Base-by-base conservation (phyloP, 2,329 filamentous ascomycete genomes). In the Zarea fungicola region DNA sequence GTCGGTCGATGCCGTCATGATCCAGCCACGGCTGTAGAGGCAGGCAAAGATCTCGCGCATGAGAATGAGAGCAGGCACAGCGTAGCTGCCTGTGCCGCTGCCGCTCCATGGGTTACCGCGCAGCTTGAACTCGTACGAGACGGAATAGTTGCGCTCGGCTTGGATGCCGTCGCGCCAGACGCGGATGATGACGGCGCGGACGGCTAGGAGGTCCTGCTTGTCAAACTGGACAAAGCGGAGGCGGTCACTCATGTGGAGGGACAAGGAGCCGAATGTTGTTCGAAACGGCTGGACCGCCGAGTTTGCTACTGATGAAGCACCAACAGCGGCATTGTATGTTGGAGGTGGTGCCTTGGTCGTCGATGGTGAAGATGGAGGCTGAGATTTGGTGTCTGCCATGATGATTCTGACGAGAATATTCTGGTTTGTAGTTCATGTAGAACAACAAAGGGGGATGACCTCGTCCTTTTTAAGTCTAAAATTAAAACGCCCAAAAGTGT, bases 61-160 rank as follows among this genome's bases (percentile, higher is more conserved):
- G 10, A 50, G 42, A 5, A 35, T 21, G 14, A 44, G 31, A 25
- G 48, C 34, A 2, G 41, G 35, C 34, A 50, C 48, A 18, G 48
- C 48, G 26, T 50, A 35, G 26, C 18, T 9, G 19, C 48, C 48
- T 9, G 41, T 44, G 22, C 35, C 41, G 42, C 28, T 34, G 35
- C 34, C 35, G 28, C 18, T 32, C 48, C 48, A 50, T 1, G 48
- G 48, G 18, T 19, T 18, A n/a, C 48, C 48, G 21, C 42, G 48
- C 25, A 50, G 48, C 41, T 50, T 50, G 48, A 50, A 50, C 48
- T 50, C 48, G 29, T 45, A 14, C 4, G 48, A 50, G 18, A 41
- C 42, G 3, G 32, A 25, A 34, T 50, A 50, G 1, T 19, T 32
- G 10, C 48, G 32, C 25, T 50, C 48, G 5, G 48, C 31, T 16